These are phyloP conservation scores for Chytridium lagenaria DNA, from an alignment of 371 early-diverging fungal species.

Conservation along the genomic window DNA sequence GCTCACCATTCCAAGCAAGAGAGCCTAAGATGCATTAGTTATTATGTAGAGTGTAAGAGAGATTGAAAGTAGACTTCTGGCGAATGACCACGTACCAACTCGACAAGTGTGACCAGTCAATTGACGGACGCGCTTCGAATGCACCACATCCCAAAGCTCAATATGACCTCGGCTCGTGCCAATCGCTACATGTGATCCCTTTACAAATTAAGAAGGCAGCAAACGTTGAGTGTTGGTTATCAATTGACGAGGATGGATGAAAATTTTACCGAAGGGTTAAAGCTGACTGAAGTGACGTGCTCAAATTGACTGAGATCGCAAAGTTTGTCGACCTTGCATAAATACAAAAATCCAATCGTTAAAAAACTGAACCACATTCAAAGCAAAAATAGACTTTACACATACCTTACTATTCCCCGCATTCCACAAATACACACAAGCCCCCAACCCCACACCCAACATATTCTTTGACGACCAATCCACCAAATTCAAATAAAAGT, in stretches of 20 bases:
- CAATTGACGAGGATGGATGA: neutral
- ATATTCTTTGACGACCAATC: slow-evolving; percentile 66
- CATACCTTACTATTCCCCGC: slow-evolving; percentile 43
- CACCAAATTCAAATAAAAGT: slow-evolving; percentile 74
- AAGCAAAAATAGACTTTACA: slow-evolving; percentile 29
- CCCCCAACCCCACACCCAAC: slow-evolving; percentile 55
- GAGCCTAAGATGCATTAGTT: slow-evolving; percentile 21
- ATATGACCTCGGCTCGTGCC: slow-evolving; percentile 56
- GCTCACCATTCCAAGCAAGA: slow-evolving; percentile 50
- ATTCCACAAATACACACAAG: slow-evolving; percentile 59
- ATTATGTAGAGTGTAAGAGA: neutral
- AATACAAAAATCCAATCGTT: slow-evolving; percentile 8
- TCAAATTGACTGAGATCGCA: slow-evolving; percentile 52
- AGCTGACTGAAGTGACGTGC: slow-evolving; percentile 50
- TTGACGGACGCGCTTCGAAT: slow-evolving; percentile 35
- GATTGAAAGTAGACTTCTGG: too few relatives aligned
- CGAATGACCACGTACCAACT: slow-evolving; percentile 43
- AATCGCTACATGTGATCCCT: slow-evolving; percentile 55
- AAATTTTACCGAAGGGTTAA: slow-evolving; percentile 41
- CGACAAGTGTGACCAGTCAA: slow-evolving; percentile 44
- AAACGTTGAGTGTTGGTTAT: neutral
- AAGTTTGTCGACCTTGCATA: slow-evolving; percentile 49
- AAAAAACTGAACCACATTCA: neutral
- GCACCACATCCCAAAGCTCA: slow-evolving; percentile 55
- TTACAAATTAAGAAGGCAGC: too few relatives aligned